A percentile compares a stretch with the other conserved stretches of the same genome.
These are phyloP conservation scores for Cladosporium sp. DNA, from an alignment of 2,329 filamentous ascomycete genomes.

Conservation along the genomic window DNA sequence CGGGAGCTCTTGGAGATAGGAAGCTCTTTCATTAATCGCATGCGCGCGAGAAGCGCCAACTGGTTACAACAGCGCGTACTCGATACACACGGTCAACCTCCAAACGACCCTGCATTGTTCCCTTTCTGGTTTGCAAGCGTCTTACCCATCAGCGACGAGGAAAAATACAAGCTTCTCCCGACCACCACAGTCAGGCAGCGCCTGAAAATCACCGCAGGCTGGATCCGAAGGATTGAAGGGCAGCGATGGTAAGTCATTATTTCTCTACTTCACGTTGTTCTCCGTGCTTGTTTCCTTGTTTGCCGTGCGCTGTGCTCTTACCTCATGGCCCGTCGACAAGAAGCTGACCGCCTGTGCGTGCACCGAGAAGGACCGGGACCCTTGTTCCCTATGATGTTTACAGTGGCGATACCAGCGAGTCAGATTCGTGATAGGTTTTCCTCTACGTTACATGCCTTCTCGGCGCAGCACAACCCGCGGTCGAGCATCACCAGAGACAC, in stretches of 20 bases:
- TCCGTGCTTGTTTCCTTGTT: conserved; percentile 10
- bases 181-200: conserved; percentile 77
- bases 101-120: conserved; percentile 73
- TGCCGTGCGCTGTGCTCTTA: not conserved
- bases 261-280: not conserved
- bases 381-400: conserved; percentile 1
- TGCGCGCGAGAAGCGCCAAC: conserved; percentile 67
- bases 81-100: conserved; percentile 74
- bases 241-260: conserved; percentile 65
- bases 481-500: not conserved
- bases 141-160: conserved; percentile 72
- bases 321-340: conserved; percentile 5
- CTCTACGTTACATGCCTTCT: conserved; percentile 1
- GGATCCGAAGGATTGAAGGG: conserved; percentile 73
- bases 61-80: conserved; percentile 77
- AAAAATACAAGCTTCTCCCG: conserved; percentile 75
- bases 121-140: conserved; percentile 91
- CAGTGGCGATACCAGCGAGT: conserved; percentile 21
- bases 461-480: not conserved
- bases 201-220: conserved; percentile 77
- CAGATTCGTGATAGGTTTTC: conserved; percentile 11
- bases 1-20: conserved; percentile 67
- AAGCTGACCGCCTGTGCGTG: conserved; percentile 17
- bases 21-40: conserved; percentile 67
- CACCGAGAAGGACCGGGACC: conserved; percentile 10